Conservation (phyloP, 345 rosid species). For the Odontarrhena argentea region DNA sequence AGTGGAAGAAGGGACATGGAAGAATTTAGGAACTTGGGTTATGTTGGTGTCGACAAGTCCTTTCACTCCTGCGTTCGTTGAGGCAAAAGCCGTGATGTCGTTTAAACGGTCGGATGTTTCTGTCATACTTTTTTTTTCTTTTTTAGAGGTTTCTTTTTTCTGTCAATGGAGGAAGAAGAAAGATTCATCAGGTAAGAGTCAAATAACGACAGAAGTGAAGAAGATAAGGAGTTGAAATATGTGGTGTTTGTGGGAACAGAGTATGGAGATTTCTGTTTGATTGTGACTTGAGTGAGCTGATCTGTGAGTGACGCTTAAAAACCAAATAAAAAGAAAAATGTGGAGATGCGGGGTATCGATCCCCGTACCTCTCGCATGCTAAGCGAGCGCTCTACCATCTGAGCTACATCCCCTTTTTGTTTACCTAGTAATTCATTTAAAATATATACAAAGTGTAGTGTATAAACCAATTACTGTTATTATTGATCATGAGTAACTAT, state of each 20-base stretch:
- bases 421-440: too few species aligned
- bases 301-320: too few species aligned
- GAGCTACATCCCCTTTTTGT: conserved; percentile 68
- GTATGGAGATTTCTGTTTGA: too few species aligned
- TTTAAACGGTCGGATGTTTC: conserved; percentile 21
- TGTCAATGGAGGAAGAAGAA: background rate
- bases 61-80: conserved; percentile 42
- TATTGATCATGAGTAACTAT: too few species aligned
- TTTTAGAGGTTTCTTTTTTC: background rate
- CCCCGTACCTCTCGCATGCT: conserved; percentile 92
- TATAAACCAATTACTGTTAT: too few species aligned
- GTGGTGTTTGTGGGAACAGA: background rate
- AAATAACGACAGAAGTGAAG: background rate
- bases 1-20: conserved; percentile 31
- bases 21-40: conserved; percentile 41
- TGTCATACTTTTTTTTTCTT: conserved; percentile 2
- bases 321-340: too few species aligned
- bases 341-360: conserved; percentile 92
- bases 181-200: background rate
- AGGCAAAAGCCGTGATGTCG: conserved; percentile 37
- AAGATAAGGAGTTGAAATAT: background rate
- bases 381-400: conserved; percentile 93
- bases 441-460: too few species aligned
- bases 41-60: conserved; percentile 46
- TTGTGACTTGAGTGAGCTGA: too few species aligned